These are phyloP conservation scores for Immersiporthe knoxdaviesiana DNA, from an alignment of 2,329 filamentous ascomycete genomes.

Conservation along the genomic window DNA sequence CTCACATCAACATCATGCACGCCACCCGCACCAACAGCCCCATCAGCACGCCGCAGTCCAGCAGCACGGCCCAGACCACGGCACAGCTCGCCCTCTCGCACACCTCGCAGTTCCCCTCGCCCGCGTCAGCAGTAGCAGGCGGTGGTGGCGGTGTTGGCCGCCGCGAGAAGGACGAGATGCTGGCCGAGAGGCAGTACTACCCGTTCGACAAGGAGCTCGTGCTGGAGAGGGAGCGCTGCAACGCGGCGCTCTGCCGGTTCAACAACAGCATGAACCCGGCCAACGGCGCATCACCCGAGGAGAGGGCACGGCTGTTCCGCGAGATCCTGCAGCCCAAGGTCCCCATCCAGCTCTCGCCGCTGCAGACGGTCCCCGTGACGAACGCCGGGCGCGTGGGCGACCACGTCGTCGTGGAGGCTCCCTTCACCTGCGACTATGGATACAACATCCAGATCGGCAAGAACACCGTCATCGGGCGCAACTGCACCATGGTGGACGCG, in stretches of 20 bases:
- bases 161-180: constrained; percentile 90
- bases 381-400: constrained; percentile 70
- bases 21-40: constrained; percentile 55
- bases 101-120: constrained; percentile 48
- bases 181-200: constrained; percentile 76
- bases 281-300: constrained; percentile 68
- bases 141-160: constrained; percentile 34
- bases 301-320: constrained; percentile 71
- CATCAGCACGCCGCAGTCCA: constrained; percentile 43
- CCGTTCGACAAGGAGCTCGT: constrained; percentile 78
- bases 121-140: neutral
- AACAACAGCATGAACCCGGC: constrained; percentile 81
- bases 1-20: constrained; percentile 61
- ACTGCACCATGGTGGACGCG: constrained; percentile 87
- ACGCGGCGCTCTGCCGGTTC: constrained; percentile 79
- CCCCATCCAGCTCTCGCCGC: constrained; percentile 58
- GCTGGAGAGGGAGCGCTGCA: constrained; percentile 83
- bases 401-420: constrained; percentile 78
- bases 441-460: constrained; percentile 92
- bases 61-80: constrained; percentile 54
- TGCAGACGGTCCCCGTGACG: constrained; percentile 54
- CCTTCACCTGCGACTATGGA: constrained; percentile 88
- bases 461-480: constrained; percentile 79
- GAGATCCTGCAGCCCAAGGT: constrained; percentile 71
- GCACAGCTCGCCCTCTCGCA: constrained; percentile 64